phyloP scores from a whole-genome alignment of 805 yeast species.

The Nakazawaea wickerhamii region DNA sequence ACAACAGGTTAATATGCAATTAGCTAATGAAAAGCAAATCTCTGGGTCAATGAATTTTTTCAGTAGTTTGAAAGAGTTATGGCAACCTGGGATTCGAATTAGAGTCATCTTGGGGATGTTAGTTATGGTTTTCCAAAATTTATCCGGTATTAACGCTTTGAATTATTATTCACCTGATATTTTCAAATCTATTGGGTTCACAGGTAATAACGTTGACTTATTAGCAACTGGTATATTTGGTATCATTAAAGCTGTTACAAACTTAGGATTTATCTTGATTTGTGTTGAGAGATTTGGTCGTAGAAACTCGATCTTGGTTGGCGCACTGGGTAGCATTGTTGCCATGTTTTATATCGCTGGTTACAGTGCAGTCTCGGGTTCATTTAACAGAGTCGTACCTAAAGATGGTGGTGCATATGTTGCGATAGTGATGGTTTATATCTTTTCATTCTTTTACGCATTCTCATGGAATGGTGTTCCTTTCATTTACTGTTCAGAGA shows the following conservation, averaged over 20 bases:
- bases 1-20: constrained; percentile 22
- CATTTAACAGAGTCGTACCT: constrained; percentile 22
- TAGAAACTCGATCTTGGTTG: constrained; percentile 33
- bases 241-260: constrained; percentile 38
- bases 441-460: constrained; percentile 41
- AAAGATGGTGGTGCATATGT: constrained; percentile 32
- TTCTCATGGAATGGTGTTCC: constrained; percentile 42
- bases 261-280: constrained; percentile 37
- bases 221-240: constrained; percentile 52
- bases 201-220: constrained; percentile 38
- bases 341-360: constrained; percentile 46
- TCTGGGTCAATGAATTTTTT: constrained; percentile 20
- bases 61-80: constrained; percentile 1
- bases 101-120: constrained; percentile 30
- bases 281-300: constrained; percentile 44
- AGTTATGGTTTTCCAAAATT: constrained; percentile 37
- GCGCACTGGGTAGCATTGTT: constrained; percentile 33
- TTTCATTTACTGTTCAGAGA: constrained; percentile 42
- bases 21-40: constrained; percentile 19
- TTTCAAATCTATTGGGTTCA: constrained; percentile 43
- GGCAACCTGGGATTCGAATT: constrained; percentile 25
- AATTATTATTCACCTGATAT: constrained; percentile 49
- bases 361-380: constrained; percentile 35
- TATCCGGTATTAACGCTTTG: constrained; percentile 44
- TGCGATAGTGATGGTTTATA: constrained; percentile 39